Conservation (phyloP, 768 basidiomycete species). For the Mrakia frigida region DNA sequence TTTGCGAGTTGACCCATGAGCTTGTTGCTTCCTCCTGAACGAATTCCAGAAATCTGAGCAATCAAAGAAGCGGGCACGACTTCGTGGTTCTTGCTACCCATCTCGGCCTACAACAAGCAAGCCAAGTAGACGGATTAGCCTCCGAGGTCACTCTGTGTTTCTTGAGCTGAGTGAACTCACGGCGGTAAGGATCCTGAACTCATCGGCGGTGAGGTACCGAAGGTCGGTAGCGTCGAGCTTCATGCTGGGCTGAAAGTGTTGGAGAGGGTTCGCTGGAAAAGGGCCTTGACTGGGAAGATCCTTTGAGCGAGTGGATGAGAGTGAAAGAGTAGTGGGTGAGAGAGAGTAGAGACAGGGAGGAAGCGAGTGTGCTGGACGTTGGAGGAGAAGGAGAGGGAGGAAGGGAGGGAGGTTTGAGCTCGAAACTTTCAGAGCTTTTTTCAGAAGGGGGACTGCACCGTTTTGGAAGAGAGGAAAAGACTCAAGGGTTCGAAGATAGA, state of each 20-base stretch:
- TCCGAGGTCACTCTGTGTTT: not conserved
- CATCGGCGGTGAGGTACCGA: slow-evolving; percentile 82
- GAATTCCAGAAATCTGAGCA: slow-evolving; percentile 84
- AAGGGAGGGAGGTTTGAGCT: too few species aligned
- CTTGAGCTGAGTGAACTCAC: slow-evolving; percentile 48
- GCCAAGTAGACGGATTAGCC: not conserved
- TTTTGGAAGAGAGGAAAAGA: too few species aligned
- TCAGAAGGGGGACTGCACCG: too few species aligned
- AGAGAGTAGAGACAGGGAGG: too few species aligned
- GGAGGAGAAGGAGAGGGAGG: too few species aligned
- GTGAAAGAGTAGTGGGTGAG: too few species aligned
- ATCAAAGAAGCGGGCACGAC: slow-evolving; percentile 85
- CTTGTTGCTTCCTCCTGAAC: slow-evolving; percentile 91
- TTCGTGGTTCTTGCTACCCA: slow-evolving; percentile 97
- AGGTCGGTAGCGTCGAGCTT: slow-evolving; percentile 92
- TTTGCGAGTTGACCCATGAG: slow-evolving; percentile 83
- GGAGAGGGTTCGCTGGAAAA: not conserved
- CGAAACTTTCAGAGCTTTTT: too few species aligned
- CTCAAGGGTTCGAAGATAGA: too few species aligned
- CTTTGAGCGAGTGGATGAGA: too few species aligned
- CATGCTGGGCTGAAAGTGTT: slow-evolving; percentile 51
- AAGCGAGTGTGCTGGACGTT: too few species aligned
- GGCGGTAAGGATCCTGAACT: slow-evolving; percentile 93
- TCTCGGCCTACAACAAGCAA: slow-evolving; percentile 64
- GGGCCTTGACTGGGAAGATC: too few species aligned